A percentile compares a stretch with the other conserved stretches of the same genome.
phyloP scores from a whole-genome alignment of 2,329 filamentous ascomycete species.

The Colletotrichum spinosum region DNA sequence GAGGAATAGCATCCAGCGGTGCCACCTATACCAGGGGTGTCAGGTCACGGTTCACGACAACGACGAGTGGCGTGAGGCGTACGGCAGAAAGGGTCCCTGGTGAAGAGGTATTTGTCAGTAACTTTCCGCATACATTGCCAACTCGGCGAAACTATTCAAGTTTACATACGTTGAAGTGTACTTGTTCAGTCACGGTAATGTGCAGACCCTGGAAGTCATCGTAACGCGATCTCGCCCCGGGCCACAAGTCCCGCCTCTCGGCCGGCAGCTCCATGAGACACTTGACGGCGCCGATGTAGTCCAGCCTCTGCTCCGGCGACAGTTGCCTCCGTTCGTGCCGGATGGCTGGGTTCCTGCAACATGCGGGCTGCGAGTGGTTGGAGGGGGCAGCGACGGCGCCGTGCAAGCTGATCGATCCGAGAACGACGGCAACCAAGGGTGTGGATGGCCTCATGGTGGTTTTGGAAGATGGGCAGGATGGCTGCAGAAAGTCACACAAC shows the following conservation, averaged over 20 bases:
- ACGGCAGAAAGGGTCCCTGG: constrained; percentile 3
- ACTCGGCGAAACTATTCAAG: no score
- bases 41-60: neutral
- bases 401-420: neutral
- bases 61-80: neutral
- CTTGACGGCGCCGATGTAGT: constrained; percentile 31
- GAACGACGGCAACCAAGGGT: neutral
- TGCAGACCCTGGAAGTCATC: constrained; percentile 44
- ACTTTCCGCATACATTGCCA: neutral
- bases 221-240: constrained; percentile 40
- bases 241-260: constrained; percentile 4
- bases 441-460: neutral
- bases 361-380: neutral
- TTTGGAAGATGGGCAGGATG: no score
- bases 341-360: neutral
- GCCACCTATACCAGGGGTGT: neutral
- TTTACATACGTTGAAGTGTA: constrained; percentile 36
- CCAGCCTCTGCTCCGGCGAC: constrained; percentile 14
- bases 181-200: constrained; percentile 39
- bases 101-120: neutral
- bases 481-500: neutral
- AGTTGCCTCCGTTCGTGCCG: constrained; percentile 10
- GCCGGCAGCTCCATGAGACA: constrained; percentile 24
- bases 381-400: neutral
- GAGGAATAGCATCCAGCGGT: constrained; percentile 34